Evolutionary conservation across 2,329 filamentous ascomycete genomes (phyloP).

Genomic region (Sphaerulina vaccinii): DNA sequence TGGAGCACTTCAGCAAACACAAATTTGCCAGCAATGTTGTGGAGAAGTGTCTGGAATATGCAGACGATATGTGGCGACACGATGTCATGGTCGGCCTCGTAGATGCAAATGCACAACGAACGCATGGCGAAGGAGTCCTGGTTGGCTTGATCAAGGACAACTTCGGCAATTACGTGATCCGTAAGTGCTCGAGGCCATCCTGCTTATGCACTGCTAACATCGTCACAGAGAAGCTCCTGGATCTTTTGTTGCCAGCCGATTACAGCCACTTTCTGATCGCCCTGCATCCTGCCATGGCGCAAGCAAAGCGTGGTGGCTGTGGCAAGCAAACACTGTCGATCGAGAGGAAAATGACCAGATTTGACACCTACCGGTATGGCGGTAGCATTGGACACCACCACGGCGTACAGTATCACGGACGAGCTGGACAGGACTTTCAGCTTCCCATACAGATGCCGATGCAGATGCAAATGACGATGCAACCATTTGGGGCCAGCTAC

Average conservation of each 20-base stretch:
- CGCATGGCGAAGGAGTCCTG: conserved; percentile 64
- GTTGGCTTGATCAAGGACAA: conserved; percentile 81
- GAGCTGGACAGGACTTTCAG: conserved; percentile 7
- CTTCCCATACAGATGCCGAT: conserved; percentile 14
- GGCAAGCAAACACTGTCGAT: conserved; percentile 48
- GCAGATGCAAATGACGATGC: conserved; percentile 14
- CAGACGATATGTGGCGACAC: conserved; percentile 66
- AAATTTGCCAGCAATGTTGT: conserved; percentile 98
- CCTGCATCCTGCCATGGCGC: conserved; percentile 47
- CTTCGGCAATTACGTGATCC: conserved; percentile 94
- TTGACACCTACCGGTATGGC: conserved; percentile 31
- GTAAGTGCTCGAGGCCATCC: conserved; percentile 59
- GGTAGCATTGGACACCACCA: conserved; percentile 11
- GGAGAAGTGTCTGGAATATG: conserved; percentile 80
- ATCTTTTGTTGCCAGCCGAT: conserved; percentile 43
- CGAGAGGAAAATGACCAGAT: conserved; percentile 51
- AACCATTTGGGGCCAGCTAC: conserved; percentile 29
- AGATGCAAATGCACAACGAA: conserved; percentile 51
- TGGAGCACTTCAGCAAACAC: conserved; percentile 80
- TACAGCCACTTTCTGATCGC: conserved; percentile 43
- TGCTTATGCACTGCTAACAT: conserved; percentile 19
- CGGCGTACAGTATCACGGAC: conserved; percentile 7
- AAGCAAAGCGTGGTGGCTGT: conserved; percentile 43
- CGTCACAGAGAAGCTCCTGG: conserved; percentile 72
- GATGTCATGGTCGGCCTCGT: conserved; percentile 64